Percentiles rank a stretch among this genome's conserved stretches.
These are phyloP conservation scores for Alternaria incomplexa DNA, from an alignment of 2,329 filamentous ascomycete genomes.

Conservation along the genomic window DNA sequence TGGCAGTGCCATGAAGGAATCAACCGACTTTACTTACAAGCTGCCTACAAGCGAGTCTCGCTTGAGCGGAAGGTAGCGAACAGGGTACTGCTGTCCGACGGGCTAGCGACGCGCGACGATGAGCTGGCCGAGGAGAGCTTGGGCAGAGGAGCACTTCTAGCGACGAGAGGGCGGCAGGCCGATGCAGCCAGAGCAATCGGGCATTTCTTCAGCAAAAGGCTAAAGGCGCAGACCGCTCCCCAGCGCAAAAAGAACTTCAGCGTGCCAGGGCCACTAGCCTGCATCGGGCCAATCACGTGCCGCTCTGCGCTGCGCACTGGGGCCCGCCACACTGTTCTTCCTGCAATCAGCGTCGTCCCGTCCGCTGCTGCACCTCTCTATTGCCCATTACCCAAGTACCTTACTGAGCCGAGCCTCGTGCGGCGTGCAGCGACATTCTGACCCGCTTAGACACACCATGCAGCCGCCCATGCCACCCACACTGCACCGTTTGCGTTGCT, in stretches of 20 bases:
- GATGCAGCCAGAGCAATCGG: background rate
- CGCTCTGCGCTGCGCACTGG: background rate
- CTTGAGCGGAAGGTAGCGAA: slow-evolving; percentile 21
- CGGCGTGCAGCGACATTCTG: slow-evolving; percentile 13
- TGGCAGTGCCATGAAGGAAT: slow-evolving; percentile 24
- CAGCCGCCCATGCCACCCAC: slow-evolving; percentile 13
- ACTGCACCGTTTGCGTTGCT: slow-evolving; percentile 14
- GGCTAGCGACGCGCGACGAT: background rate
- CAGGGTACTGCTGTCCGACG: background rate
- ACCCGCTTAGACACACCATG: slow-evolving; percentile 16
- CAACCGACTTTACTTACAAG: slow-evolving; percentile 12
- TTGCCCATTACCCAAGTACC: slow-evolving; percentile 16
- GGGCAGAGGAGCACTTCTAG: background rate
- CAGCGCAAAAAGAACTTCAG: background rate
- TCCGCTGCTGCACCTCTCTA: slow-evolving; percentile 4
- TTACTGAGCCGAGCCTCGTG: slow-evolving; percentile 15
- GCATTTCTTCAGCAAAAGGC: background rate
- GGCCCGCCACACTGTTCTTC: slow-evolving; percentile 13
- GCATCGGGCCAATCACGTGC: slow-evolving; percentile 8
- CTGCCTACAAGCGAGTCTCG: slow-evolving; percentile 20
- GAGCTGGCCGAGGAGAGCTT: background rate
- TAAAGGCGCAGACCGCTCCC: slow-evolving; percentile 3
- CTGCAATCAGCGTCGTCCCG: slow-evolving; percentile 24
- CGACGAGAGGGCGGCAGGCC: background rate
- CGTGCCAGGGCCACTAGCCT: background rate